Conservation (phyloP, 208 protist species). For the Sergeia podlipaevii region DNA sequence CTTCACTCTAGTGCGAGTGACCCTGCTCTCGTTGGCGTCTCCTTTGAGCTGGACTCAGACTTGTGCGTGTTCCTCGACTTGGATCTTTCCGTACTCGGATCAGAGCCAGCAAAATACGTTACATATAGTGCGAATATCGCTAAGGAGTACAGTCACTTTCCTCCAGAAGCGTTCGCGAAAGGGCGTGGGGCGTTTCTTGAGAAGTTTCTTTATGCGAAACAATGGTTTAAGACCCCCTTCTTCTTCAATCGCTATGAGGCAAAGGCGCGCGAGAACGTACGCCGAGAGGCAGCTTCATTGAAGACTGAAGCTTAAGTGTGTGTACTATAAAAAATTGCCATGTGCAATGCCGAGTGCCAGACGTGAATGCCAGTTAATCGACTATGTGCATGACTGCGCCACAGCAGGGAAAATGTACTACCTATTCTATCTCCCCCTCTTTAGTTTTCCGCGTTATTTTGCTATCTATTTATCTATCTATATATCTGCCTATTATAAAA, state of each 20-base stretch:
- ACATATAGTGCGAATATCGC: conserved; percentile 45
- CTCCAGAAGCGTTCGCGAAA: conserved; percentile 28
- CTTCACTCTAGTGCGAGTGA: too few species aligned
- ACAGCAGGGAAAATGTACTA: too few species aligned
- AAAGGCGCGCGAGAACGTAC: conserved; percentile 38
- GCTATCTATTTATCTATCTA: too few species aligned
- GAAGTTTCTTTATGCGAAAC: conserved; percentile 30
- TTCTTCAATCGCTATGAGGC: conserved; percentile 58
- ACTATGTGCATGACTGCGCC: too few species aligned
- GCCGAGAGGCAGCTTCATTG: conserved; percentile 29
- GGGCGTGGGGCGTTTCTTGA: conserved; percentile 48
- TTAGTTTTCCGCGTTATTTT: too few species aligned
- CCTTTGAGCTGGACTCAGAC: conserved; percentile 1
- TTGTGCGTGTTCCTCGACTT: conserved; percentile 63
- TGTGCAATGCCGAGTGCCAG: too few species aligned
- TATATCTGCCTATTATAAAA: too few species aligned
- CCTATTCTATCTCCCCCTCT: too few species aligned
- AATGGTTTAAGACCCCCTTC: conserved; percentile 75
- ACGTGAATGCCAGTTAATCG: too few species aligned
- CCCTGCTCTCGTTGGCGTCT: background rate
- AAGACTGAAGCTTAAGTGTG: too few species aligned
- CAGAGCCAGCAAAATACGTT: conserved; percentile 11
- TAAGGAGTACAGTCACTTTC: conserved; percentile 58
- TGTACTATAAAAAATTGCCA: too few species aligned
- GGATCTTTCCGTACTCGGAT: conserved; percentile 67